These are phyloP conservation scores for Epipyxis sp. DNA, from an alignment of 108 stramenopile species.

Conservation along the genomic window DNA sequence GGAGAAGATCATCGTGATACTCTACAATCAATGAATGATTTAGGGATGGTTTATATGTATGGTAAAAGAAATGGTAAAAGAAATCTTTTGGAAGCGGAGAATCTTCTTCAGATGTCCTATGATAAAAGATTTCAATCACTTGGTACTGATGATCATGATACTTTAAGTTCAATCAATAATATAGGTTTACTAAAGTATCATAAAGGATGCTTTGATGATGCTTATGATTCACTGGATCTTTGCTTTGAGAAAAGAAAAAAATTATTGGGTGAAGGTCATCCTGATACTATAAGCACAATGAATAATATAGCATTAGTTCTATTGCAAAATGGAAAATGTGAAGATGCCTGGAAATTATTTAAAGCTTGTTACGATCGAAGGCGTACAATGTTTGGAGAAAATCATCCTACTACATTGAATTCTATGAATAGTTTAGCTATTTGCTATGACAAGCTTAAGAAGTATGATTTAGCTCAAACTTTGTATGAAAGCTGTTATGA, in stretches of 20 bases:
- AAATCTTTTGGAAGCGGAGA: background rate
- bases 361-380: background rate
- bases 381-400: background rate
- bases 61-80: no score
- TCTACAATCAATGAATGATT: background rate
- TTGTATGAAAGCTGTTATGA: no score
- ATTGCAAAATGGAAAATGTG: background rate
- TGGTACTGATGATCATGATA: background rate
- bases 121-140: background rate
- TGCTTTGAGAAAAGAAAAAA: background rate
- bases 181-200: background rate
- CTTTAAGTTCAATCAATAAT: background rate
- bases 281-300: background rate
- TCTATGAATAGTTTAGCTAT: slow-evolving; percentile 11
- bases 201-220: background rate
- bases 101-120: background rate
- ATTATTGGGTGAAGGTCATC: background rate
- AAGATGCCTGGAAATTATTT: background rate
- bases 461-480: no score
- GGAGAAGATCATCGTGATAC: background rate
- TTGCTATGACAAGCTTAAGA: no score
- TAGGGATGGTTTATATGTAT: background rate
- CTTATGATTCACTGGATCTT: background rate
- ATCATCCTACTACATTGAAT: background rate
- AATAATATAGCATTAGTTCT: background rate